Evolutionary conservation across 106 monocot genomes (phyloP), one percentile per base, ranked within the genome.

Genomic region (Dioscorea zingiberensis): DNA sequence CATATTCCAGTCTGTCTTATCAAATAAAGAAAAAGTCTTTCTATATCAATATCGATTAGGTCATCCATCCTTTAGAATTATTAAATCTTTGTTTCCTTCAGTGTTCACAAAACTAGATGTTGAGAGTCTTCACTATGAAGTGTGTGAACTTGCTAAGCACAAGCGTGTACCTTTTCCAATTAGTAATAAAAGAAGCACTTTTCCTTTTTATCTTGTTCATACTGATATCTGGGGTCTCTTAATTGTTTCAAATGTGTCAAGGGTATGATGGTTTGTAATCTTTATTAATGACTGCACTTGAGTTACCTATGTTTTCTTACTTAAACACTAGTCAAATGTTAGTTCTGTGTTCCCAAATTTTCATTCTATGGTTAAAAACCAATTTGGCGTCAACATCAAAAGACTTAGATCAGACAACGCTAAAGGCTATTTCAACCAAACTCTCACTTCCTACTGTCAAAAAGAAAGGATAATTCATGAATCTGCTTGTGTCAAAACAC

Each of bases 401-500:
- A 21, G 46, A 0, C 29, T 75, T 0, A 6, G 45, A 12, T 57
- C 63, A 28, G 18, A 74, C 25, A 70, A 64, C 63, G 70, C 46
- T 18, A 21, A 18, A 0, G 60, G 72, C 29, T 72, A 61, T 29
- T 13, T 55, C 9, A 54, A 59, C 3, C 27, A 30, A 3, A 2
- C 3, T 0, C 62, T 66, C 2, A 3, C 13, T 5, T 13, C 0
- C 21, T 72, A 3, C 25, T 48, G 25, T 17, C 21, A 26, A 11
- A 7, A 8, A 9, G 13, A 66, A 25, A 54, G 60, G 2, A 30
- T 78, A 18, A 21, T 60, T 10, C 72, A 78, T 62, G n/a, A 78
- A 44, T 67, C 55, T 2, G 49, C 54, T 9, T 78, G 66, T 49
- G 25, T 45, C 1, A 13, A 67, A 10, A 67, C 67, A 2, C 54